Evolutionary conservation across 163 green algal genomes (phyloP).

Genomic region (Chloromonas sp.): DNA sequence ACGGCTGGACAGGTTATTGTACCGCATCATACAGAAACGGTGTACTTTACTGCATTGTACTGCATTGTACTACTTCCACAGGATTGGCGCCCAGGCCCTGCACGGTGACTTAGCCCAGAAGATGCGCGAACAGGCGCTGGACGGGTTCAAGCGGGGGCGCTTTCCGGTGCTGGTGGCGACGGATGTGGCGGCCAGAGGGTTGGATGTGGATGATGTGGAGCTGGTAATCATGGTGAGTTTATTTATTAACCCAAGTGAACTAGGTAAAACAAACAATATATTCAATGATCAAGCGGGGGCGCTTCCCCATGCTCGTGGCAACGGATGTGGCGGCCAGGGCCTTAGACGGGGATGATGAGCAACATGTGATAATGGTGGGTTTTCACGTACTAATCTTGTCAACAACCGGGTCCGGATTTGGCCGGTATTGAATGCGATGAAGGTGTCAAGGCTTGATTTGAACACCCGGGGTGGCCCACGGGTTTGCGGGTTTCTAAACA

Average conservation of each 20-base stretch:
- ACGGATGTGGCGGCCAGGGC: constrained; percentile 96
- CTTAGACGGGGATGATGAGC: constrained; percentile 92
- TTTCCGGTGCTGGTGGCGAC: constrained; percentile 95
- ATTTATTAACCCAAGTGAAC: too few species aligned
- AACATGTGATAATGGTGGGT: constrained; percentile 85
- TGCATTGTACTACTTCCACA: not conserved
- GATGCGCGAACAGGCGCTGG: constrained; percentile 54
- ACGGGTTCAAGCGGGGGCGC: constrained; percentile 71
- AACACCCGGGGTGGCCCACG: too few species aligned
- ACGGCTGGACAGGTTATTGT: too few species aligned
- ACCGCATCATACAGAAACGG: too few species aligned
- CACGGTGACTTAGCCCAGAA: constrained; percentile 88
- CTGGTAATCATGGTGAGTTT: constrained; percentile 79
- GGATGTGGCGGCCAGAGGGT: constrained; percentile 92
- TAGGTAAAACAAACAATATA: too few species aligned
- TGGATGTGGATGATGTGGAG: constrained; percentile 95
- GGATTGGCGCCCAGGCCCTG: constrained; percentile 43
- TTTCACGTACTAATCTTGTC: too few species aligned
- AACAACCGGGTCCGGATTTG: too few species aligned
- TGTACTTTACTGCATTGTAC: too few species aligned
- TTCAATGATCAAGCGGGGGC: constrained; percentile 53
- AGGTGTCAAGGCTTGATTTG: too few species aligned
- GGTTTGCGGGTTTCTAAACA: too few species aligned
- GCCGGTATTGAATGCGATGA: too few species aligned
- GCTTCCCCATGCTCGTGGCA: constrained; percentile 91